Percentiles rank a stretch among this genome's conserved stretches.
phyloP scores from a whole-genome alignment of 306 rosid genomes.

The Malus orientalis region DNA sequence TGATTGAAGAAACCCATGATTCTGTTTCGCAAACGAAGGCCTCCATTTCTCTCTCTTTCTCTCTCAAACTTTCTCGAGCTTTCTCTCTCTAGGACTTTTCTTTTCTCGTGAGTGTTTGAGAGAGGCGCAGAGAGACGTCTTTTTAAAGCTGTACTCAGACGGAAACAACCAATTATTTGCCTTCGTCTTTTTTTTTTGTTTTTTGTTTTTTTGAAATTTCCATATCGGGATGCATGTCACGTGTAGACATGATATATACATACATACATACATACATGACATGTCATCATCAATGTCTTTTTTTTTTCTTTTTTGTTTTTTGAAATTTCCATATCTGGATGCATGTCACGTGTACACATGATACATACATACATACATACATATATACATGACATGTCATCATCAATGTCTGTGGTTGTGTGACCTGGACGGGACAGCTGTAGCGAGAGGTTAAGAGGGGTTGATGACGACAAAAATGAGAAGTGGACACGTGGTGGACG shows the following conservation, averaged over 20 bases:
- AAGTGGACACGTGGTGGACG: background rate
- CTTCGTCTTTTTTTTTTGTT: background rate
- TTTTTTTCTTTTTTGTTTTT: background rate
- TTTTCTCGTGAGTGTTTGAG: background rate
- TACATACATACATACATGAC: background rate
- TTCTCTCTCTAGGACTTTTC: background rate
- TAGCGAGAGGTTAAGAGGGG: background rate
- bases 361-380: background rate
- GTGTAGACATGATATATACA: background rate
- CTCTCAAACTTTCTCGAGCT: background rate
- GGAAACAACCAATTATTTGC: background rate
- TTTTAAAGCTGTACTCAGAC: slow-evolving; percentile 1
- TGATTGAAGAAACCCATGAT: slow-evolving; percentile 17
- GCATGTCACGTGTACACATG: no score
- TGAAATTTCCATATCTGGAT: background rate
- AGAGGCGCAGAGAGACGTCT: background rate
- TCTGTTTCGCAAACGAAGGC: slow-evolving; percentile 10
- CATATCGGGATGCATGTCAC: background rate
- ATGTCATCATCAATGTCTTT: background rate
- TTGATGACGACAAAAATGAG: background rate
- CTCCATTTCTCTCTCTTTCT: slow-evolving; percentile 12
- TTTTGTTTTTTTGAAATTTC: background rate
- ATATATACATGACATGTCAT: background rate
- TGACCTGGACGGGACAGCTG: background rate
- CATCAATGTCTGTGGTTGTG: background rate